Evolutionary conservation across 306 rosid genomes (phyloP).

Genomic region (Inga laurina): DNA sequence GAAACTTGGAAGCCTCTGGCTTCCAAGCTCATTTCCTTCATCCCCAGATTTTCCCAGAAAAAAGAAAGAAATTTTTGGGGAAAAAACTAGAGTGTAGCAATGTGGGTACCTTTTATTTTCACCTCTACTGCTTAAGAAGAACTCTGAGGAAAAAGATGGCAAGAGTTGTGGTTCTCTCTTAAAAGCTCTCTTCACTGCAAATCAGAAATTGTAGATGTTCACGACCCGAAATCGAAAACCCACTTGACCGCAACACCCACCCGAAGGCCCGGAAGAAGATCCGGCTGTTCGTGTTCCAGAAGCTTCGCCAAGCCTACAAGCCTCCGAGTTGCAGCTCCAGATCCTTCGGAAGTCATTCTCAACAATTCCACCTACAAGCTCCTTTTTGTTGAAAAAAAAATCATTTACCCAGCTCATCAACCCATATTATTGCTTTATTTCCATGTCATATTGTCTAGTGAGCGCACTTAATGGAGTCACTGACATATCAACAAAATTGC

Average conservation of each 20-base stretch:
- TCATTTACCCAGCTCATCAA: no score
- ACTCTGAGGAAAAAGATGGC: constrained; percentile 48
- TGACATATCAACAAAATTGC: no score
- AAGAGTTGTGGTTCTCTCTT: constrained; percentile 79
- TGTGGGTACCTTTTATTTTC: background rate
- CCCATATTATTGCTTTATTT: no score
- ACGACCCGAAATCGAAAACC: constrained; percentile 75
- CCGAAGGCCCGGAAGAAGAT: constrained; percentile 55
- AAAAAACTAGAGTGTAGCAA: background rate
- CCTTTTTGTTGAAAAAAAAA: no score
- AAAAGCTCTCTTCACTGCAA: constrained; percentile 85
- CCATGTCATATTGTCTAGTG: no score
- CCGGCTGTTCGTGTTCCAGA: constrained; percentile 94
- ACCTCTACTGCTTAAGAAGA: constrained; percentile 18
- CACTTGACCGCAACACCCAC: constrained; percentile 73
- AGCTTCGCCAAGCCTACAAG: constrained; percentile 58
- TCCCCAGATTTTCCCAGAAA: background rate
- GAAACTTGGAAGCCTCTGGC: background rate
- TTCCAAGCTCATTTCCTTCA: background rate
- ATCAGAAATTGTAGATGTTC: constrained; percentile 82
- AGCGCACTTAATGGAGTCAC: no score
- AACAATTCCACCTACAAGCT: no score
- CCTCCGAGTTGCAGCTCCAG: no score
- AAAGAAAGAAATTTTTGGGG: background rate
- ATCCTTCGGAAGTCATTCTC: no score